Conservation (phyloP, 805 yeast species). For the Ogataea wickerhamii region DNA sequence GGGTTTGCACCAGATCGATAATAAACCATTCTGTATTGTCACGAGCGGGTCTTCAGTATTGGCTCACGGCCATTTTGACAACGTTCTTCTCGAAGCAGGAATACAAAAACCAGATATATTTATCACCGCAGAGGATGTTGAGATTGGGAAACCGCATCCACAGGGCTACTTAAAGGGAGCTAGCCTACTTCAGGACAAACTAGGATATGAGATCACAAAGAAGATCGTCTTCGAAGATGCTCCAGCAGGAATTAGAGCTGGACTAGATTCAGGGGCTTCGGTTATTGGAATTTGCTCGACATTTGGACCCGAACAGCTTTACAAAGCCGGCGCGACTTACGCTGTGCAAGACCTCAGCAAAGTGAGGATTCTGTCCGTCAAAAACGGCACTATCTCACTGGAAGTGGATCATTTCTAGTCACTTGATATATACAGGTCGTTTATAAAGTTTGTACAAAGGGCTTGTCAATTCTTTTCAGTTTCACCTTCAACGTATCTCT, state of each 20-base stretch:
- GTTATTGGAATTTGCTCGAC: slow-evolving; percentile 83
- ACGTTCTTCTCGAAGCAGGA: slow-evolving; percentile 50
- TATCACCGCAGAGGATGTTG: slow-evolving; percentile 78
- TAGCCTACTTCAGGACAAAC: slow-evolving; percentile 38
- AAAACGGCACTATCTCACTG: slow-evolving; percentile 37
- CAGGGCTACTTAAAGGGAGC: slow-evolving; percentile 71
- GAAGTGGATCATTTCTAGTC: slow-evolving; percentile 33
- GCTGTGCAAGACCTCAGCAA: slow-evolving; percentile 70
- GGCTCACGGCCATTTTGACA: slow-evolving; percentile 75
- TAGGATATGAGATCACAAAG: slow-evolving; percentile 26
- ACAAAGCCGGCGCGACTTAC: slow-evolving; percentile 75
- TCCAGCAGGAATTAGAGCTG: slow-evolving; percentile 83
- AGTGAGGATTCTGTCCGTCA: slow-evolving; percentile 56
- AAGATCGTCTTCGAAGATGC: slow-evolving; percentile 83
- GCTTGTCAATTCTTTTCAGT: too few species aligned
- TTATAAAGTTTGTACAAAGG: too few species aligned
- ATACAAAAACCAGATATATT: slow-evolving; percentile 60
- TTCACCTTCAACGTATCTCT: slow-evolving; percentile 40
- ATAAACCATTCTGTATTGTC: slow-evolving; percentile 78
- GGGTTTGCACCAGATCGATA: slow-evolving; percentile 40
- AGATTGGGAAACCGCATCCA: slow-evolving; percentile 82
- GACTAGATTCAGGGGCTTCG: slow-evolving; percentile 77
- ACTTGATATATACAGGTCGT: too few species aligned
- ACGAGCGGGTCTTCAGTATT: slow-evolving; percentile 77
- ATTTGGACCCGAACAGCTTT: slow-evolving; percentile 63